Percentiles rank a stretch among this genome's conserved stretches.
These are phyloP conservation scores for Camillea tinctor DNA, from an alignment of 2,329 filamentous ascomycete genomes.

Conservation along the genomic window DNA sequence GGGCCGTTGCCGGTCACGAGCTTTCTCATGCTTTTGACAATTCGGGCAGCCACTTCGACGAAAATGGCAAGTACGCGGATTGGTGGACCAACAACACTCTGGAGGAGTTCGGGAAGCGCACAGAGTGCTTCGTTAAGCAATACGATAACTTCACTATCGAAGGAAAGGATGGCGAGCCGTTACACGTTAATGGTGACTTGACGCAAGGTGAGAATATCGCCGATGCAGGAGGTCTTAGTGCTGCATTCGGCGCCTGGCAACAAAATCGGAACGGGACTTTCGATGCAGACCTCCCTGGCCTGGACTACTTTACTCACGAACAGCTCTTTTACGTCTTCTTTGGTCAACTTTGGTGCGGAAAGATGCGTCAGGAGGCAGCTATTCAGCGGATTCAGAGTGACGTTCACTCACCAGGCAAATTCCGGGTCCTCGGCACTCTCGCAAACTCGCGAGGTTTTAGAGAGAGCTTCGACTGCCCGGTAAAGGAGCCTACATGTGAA, in stretches of 20 bases:
- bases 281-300: slow-evolving; percentile 52
- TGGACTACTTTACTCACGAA: slow-evolving; percentile 59
- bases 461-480: slow-evolving; percentile 64
- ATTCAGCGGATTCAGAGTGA: slow-evolving; percentile 60
- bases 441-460: slow-evolving; percentile 67
- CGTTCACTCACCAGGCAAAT: slow-evolving; percentile 63
- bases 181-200: slow-evolving; percentile 61
- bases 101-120: slow-evolving; percentile 53
- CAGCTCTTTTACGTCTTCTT: slow-evolving; percentile 65
- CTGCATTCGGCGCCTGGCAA: slow-evolving; percentile 61
- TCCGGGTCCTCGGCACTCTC: slow-evolving; percentile 62
- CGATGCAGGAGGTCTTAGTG: slow-evolving; percentile 61
- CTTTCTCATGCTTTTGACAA: slow-evolving; percentile 67
- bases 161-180: slow-evolving; percentile 50
- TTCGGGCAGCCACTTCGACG: slow-evolving; percentile 61
- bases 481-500: slow-evolving; percentile 66
- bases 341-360: slow-evolving; percentile 65
- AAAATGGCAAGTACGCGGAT: slow-evolving; percentile 61
- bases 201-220: slow-evolving; percentile 66
- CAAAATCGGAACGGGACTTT: slow-evolving; percentile 48
- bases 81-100: slow-evolving; percentile 64
- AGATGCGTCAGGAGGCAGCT: slow-evolving; percentile 57
- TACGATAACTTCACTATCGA: slow-evolving; percentile 58
- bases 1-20: slow-evolving; percentile 62
- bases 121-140: slow-evolving; percentile 62